phyloP scores from a whole-genome alignment of 768 basidiomycete species.

The Rhodotorula diobovata region DNA sequence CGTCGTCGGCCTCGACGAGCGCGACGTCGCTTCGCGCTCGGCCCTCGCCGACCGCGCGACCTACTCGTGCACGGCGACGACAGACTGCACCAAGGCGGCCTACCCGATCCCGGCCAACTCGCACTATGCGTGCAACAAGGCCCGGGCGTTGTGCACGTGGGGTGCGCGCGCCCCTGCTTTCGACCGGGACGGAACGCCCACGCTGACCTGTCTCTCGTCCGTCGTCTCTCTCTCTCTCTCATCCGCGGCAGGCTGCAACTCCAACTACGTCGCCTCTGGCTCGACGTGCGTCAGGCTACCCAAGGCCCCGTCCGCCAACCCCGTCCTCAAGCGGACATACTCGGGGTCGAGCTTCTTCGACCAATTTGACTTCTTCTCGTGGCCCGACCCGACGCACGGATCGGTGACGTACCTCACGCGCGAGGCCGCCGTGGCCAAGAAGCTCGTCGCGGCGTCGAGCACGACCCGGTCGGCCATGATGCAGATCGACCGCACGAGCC shows the following conservation, averaged over 20 bases:
- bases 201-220: background rate
- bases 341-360: background rate
- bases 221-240: too few species aligned
- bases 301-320: background rate
- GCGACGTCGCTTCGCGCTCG: too few species aligned
- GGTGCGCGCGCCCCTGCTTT: too few species aligned
- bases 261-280: background rate
- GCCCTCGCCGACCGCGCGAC: background rate
- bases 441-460: background rate
- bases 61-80: background rate
- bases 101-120: conserved; percentile 8
- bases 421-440: background rate
- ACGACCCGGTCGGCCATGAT: conserved; percentile 11
- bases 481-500: conserved; percentile 7
- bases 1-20: background rate
- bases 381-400: conserved; percentile 2
- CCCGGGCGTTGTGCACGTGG: conserved; percentile 1
- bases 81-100: conserved; percentile 5
- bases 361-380: background rate
- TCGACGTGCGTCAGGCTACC: background rate
- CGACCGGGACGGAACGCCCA: too few species aligned
- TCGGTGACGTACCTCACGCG: conserved; percentile 3
- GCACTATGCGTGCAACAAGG: conserved; percentile 8
- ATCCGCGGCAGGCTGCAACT: conserved; percentile 8
- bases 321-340: background rate